Conservation (phyloP, 225 moss, liverwort and hornwort species). For the Climacium dendroides region DNA sequence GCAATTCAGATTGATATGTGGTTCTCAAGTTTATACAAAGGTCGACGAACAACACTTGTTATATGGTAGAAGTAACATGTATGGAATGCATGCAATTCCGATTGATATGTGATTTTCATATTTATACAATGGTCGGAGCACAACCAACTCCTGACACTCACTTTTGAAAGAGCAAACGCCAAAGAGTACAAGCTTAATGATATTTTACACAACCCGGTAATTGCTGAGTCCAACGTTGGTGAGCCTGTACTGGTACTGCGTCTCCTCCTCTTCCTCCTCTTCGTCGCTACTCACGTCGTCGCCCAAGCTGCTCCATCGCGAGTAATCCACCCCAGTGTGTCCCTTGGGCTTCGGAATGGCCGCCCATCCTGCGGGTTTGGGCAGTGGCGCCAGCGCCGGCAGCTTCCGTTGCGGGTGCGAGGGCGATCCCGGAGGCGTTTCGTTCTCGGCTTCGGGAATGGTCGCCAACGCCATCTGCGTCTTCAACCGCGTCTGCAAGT, state of each 20-base stretch:
- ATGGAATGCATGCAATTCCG: not conserved
- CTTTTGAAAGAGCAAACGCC: not conserved
- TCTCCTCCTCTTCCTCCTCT: constrained; percentile 74
- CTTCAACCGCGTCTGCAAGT: constrained; percentile 74
- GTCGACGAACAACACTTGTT: not conserved
- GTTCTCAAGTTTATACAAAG: not conserved
- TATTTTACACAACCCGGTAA: constrained; percentile 30
- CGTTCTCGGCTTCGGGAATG: constrained; percentile 62
- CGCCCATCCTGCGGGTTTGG: constrained; percentile 77
- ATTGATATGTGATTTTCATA: not conserved
- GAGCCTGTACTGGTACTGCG: constrained; percentile 59
- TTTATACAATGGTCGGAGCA: constrained; percentile 10
- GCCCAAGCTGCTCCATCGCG: constrained; percentile 76
- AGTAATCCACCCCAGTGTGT: constrained; percentile 77
- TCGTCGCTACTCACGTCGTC: constrained; percentile 87
- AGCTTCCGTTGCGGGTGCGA: constrained; percentile 29
- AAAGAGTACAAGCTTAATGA: not conserved
- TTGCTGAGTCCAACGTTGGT: constrained; percentile 41
- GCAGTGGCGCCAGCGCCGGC: constrained; percentile 43
- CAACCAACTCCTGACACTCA: not conserved
- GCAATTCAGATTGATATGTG: not conserved
- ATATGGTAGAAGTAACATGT: not conserved
- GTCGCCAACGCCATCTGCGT: constrained; percentile 83
- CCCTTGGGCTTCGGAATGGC: constrained; percentile 92
- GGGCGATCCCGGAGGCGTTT: constrained; percentile 47